Percentiles rank a stretch among this genome's conserved stretches.
Evolutionary conservation across 192 early-diverging fungal species (phyloP).

Genomic region (Obelidium mucronatum): DNA sequence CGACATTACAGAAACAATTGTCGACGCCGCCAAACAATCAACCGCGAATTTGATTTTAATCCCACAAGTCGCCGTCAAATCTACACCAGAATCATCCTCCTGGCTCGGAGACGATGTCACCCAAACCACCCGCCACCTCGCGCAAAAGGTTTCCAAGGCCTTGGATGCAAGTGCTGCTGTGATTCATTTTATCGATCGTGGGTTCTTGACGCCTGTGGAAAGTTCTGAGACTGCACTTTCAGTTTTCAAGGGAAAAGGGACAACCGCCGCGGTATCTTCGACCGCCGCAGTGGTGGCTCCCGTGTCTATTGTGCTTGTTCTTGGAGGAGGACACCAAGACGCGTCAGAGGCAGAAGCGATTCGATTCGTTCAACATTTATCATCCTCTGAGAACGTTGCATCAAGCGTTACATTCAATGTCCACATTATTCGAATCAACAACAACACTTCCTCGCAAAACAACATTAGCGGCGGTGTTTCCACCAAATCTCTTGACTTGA

Average conservation of each 20-base stretch:
- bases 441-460: too few relatives aligned
- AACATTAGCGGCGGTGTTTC: too few relatives aligned
- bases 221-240: background rate
- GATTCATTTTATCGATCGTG: slow-evolving; percentile 27
- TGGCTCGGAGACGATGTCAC: background rate
- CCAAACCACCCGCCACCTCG: background rate
- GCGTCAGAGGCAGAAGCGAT: background rate
- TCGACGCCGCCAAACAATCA: slow-evolving; percentile 14
- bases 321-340: background rate
- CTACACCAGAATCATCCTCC: background rate
- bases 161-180: background rate
- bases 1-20: background rate
- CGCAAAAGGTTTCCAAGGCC: background rate
- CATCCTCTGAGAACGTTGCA: background rate
- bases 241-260: background rate
- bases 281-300: background rate
- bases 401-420: background rate
- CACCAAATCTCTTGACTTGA: too few relatives aligned
- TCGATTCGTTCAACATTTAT: background rate
- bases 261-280: background rate
- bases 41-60: slow-evolving; percentile 5
- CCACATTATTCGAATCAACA: background rate
- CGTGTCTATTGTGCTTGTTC: background rate
- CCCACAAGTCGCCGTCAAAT: slow-evolving; percentile 9
- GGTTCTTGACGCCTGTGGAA: background rate